Evolutionary conservation across 306 rosid species (phyloP), one percentile per base, ranked within the genome.

Genomic region (Sesbania bispinosa): DNA sequence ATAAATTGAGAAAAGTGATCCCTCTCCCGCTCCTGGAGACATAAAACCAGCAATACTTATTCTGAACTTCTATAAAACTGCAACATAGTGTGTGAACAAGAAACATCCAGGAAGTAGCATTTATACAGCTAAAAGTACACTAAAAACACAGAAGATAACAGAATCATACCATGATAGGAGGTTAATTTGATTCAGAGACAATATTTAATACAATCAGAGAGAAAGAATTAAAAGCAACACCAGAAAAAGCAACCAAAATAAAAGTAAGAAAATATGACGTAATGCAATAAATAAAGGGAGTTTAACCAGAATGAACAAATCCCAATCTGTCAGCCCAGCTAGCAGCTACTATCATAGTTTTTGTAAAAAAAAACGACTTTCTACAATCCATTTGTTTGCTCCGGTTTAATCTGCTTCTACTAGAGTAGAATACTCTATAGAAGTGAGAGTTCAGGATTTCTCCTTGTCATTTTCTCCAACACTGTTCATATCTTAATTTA

Each of bases 1-100:
- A 89, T 79, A 66, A 94, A 94, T 67, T 89, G 93, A 68, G 96
- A 91, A 79, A 87, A 94, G 80, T 94, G 97, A 52, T 91, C 99
- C 69, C 96, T 83, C 81, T 94, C 99, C 39, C 68, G 85, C 83
- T 94, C 99, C 99, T 94, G 85, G 26, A 74, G 29, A 77, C 33
- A 61, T 21, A 74, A 38, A 77, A 41, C 33, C 18, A 50, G 45
- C 2, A 47, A 42, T 42, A 21, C 14, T 51, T 13, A 52, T 14
- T 73, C 59, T 3, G 0, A 48, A 36, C 57, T 33, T 67, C 24
- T 41, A 33, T 4, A 45, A 36, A 62, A 64, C 20, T 14, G 45
- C 41, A 39, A 10, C n/a, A n/a, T 35, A 15, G 47, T 35, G 7
- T 41, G 45, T 4, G 38, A 43, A 36, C 11, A 36, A 47, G 61